Evolutionary conservation across 2,329 filamentous ascomycete genomes (phyloP), one percentile per base, ranked within the genome.

Genomic region (Beauveria sp.): DNA sequence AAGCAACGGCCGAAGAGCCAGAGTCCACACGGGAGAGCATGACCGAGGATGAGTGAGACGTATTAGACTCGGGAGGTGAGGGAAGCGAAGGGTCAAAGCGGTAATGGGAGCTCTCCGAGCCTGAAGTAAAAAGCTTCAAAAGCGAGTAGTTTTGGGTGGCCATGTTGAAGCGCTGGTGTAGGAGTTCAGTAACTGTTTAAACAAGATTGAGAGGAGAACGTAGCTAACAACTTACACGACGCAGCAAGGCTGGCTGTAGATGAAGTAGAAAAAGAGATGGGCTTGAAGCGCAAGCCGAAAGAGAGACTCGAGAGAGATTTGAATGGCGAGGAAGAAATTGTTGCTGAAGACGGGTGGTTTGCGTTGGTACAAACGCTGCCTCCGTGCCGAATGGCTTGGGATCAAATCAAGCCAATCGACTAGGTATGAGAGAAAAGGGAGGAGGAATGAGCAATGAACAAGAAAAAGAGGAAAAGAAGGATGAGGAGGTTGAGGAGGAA

Each of bases 351-450:
- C 5, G 18, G 7, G 26, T 6, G 37, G 7, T n/a, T 20, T 22
- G 26, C 22, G 34, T 3, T 5, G 34, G 2, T 43, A 28, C 55
- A 58, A 58, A 58, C 55, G 46, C 34, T 3, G 55, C 5, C 26
- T 40, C 2, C 2, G 20, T 46, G 22, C 24, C 22, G 50, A 60
- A 40, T 30, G 26, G 30, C 57, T 54, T 54, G 57, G 50, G 26
- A 53, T 54, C 50, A 60, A 54, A 47, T 60, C 50, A 60, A 54
- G 57, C 50, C 37, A 47, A n/a, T 10, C 28, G 20, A 41, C 3
- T 7, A 16, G 37, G 5, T 7, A 43, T 54, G 16, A 41, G 37
- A 54, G 14, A 24, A 28, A 0, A 22, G 24, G 4, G 24, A 9
- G 37, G 24, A 28, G n/a, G 44, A 24, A 22, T 8, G 5, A 30